These are phyloP conservation scores for Beauveria sp. DNA, from an alignment of 2,329 filamentous ascomycete genomes.

Conservation along the genomic window DNA sequence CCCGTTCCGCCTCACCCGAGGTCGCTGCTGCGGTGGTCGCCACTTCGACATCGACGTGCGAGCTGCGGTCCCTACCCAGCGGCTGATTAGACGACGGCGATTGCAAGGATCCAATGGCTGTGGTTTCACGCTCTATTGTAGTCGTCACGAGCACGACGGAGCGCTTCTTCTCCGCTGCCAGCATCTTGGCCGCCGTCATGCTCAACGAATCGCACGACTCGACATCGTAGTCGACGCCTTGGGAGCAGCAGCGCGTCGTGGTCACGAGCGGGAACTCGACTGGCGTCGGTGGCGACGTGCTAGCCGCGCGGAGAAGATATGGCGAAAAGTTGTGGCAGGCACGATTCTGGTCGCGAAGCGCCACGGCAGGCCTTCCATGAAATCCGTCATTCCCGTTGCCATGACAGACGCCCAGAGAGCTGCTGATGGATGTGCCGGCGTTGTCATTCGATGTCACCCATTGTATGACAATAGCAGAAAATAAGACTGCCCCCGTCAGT, in stretches of 20 bases:
- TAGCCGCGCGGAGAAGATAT: not conserved
- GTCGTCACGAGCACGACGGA: conserved; percentile 9
- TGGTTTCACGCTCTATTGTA: conserved; percentile 7
- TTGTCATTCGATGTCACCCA: conserved; percentile 47
- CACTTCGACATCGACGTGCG: not conserved
- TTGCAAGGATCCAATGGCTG: not conserved
- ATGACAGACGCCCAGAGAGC: conserved; percentile 10
- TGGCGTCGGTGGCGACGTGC: conserved; percentile 12
- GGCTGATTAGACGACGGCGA: not conserved
- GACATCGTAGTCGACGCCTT: conserved; percentile 15
- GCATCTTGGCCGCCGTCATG: conserved; percentile 2
- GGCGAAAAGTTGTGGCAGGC: not conserved
- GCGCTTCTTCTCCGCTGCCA: not conserved
- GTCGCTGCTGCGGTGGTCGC: not conserved
- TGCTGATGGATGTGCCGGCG: conserved; percentile 24
- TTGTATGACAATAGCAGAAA: conserved; percentile 53
- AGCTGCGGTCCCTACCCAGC: not conserved
- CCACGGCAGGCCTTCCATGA: not conserved
- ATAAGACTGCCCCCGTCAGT: conserved; percentile 38
- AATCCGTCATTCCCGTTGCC: conserved; percentile 4
- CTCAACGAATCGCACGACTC: conserved; percentile 6
- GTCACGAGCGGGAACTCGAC: conserved; percentile 21
- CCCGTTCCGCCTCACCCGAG: not conserved
- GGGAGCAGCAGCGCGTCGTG: conserved; percentile 14
- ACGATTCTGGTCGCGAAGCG: not conserved